A percentile compares a stretch with the other conserved stretches of the same genome.
Conservation (phyloP, 352 stramenopile species). For the Labyrinthula sp. region DNA sequence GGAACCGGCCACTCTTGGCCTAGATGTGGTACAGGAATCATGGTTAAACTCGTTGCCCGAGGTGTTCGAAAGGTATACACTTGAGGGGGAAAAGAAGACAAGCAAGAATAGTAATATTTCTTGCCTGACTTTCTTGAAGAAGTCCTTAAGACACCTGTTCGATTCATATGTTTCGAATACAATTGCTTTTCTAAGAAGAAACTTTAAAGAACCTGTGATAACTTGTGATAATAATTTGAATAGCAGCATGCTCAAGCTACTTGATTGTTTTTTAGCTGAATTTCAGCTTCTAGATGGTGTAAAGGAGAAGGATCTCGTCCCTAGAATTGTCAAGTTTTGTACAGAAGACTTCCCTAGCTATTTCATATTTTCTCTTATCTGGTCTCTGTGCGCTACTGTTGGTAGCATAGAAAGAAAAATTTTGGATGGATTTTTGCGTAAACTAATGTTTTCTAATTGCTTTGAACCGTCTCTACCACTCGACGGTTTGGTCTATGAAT, state of each 20-base stretch:
- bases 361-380: conserved; percentile 72
- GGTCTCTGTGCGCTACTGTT: conserved; percentile 64
- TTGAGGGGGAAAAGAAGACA: neutral
- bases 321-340: conserved; percentile 56
- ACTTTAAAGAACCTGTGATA: conserved; percentile 65
- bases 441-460: conserved; percentile 41
- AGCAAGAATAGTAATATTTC: no score
- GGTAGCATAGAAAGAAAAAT: conserved; percentile 53
- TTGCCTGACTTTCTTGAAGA: conserved; percentile 21
- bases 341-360: conserved; percentile 56
- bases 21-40: conserved; percentile 59
- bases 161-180: conserved; percentile 55
- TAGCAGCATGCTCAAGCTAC: conserved; percentile 59
- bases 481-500: conserved; percentile 31
- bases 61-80: conserved; percentile 10
- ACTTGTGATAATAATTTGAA: conserved; percentile 68
- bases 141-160: conserved; percentile 52
- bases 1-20: conserved; percentile 67
- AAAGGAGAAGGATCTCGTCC: conserved; percentile 40
- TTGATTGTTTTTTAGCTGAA: conserved; percentile 65
- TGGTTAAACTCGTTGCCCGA: conserved; percentile 53
- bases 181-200: conserved; percentile 54
- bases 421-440: conserved; percentile 59
- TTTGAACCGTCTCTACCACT: conserved; percentile 28
- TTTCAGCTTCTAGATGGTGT: conserved; percentile 38